These are phyloP conservation scores for Hanseniaspora singularis DNA, from an alignment of 805 yeast species.

Conservation along the genomic window DNA sequence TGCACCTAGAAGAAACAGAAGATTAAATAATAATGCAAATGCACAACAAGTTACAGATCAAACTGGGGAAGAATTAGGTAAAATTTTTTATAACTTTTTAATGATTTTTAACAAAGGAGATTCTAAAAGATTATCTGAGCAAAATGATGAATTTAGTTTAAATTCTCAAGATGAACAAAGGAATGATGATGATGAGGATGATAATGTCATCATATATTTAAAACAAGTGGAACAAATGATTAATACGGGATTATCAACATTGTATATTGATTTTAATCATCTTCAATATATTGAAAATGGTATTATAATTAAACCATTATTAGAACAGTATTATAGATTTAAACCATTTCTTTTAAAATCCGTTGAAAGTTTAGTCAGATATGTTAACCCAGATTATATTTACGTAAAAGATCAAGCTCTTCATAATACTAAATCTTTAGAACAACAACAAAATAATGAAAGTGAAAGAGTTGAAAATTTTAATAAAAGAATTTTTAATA, in stretches of 20 bases:
- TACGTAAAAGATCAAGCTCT: constrained; percentile 22
- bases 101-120: constrained; percentile 40
- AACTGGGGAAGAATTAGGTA: constrained; percentile 88
- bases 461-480: constrained; percentile 30
- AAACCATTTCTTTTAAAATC: constrained; percentile 73
- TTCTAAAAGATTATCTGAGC: constrained; percentile 28
- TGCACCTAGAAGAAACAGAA: constrained; percentile 35
- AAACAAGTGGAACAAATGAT: constrained; percentile 75
- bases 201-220: constrained; percentile 49
- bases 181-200: constrained; percentile 16
- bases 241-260: constrained; percentile 57
- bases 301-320: constrained; percentile 75
- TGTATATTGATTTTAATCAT: constrained; percentile 79
- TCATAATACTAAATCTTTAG: constrained; percentile 22
- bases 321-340: constrained; percentile 87
- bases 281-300: constrained; percentile 66
- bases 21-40: constrained; percentile 34
- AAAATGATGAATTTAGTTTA: too few relatives aligned
- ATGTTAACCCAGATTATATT: constrained; percentile 46
- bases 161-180: too few relatives aligned
- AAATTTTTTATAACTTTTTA: constrained; percentile 75
- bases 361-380: constrained; percentile 57
- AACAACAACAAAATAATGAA: constrained; percentile 15
- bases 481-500: constrained; percentile 59
- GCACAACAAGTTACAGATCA: constrained; percentile 81